A percentile compares a stretch with the other conserved stretches of the same genome.
phyloP scores from a whole-genome alignment of 1,284 basidiomycete species.

The Hypsizygus ulmarius region DNA sequence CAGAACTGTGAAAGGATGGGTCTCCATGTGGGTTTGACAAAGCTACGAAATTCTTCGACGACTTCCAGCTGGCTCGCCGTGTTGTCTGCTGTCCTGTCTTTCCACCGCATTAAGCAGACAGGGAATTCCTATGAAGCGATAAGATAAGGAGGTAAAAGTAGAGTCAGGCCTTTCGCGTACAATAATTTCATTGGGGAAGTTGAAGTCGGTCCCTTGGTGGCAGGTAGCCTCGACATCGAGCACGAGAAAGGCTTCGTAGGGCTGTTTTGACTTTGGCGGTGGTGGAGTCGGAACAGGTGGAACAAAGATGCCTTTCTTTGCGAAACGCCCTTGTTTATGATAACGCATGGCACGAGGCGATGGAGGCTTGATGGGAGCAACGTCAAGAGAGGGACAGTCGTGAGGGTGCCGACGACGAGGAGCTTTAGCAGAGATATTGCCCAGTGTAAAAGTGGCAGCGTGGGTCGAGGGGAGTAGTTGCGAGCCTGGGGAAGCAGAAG shows the following conservation, averaged over 20 bases:
- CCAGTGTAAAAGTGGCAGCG: neutral
- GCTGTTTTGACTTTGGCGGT: constrained; percentile 40
- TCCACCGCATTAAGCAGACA: constrained; percentile 85
- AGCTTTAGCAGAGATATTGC: constrained; percentile 12
- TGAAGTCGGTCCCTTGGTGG: constrained; percentile 58
- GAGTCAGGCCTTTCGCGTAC: constrained; percentile 43
- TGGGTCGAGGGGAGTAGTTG: too few relatives aligned
- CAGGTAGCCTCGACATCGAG: constrained; percentile 94
- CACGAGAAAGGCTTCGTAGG: constrained; percentile 71
- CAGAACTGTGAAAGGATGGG: constrained; percentile 85
- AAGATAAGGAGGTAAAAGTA: constrained; percentile 10
- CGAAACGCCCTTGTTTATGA: constrained; percentile 21
- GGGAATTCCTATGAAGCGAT: constrained; percentile 73
- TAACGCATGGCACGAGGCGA: constrained; percentile 25
- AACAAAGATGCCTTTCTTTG: constrained; percentile 21
- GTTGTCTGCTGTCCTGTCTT: constrained; percentile 52
- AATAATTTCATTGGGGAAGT: constrained; percentile 92
- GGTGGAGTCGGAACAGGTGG: constrained; percentile 6
- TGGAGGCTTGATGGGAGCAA: constrained; percentile 2
- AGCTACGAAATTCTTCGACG: constrained; percentile 82
- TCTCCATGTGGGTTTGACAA: constrained; percentile 85
- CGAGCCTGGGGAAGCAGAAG: constrained; percentile 4
- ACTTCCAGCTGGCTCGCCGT: constrained; percentile 60
- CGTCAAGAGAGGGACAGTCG: constrained; percentile 5
- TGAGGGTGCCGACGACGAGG: constrained; percentile 10